A percentile compares a stretch with the other conserved stretches of the same genome.
Evolutionary conservation across 331 rosid species (phyloP).

Genomic region (Malus hybrid): DNA sequence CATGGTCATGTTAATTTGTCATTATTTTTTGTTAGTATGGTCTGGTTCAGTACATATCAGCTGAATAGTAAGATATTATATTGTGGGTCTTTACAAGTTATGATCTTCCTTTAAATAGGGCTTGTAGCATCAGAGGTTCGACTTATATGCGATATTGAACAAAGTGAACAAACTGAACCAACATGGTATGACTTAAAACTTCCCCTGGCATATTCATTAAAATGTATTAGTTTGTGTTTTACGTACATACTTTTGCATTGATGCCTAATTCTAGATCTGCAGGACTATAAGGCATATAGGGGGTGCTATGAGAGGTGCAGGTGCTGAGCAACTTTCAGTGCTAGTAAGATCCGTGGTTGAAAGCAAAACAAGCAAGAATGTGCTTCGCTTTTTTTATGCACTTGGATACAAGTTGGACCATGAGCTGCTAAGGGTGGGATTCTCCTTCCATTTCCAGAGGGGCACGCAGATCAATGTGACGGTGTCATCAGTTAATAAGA

Average conservation of each 20-base stretch:
- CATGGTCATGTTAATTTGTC: neutral
- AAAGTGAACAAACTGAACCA: conserved; percentile 42
- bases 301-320: conserved; percentile 95
- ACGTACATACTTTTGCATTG: neutral
- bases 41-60: neutral
- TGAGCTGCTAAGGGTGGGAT: conserved; percentile 79
- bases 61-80: conserved; percentile 1
- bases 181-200: conserved; percentile 42
- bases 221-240: neutral
- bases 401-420: conserved; percentile 94
- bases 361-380: conserved; percentile 86
- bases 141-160: conserved; percentile 81
- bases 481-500: conserved; percentile 77
- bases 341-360: conserved; percentile 81
- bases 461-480: conserved; percentile 72
- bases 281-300: conserved; percentile 87
- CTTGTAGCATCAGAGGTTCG: conserved; percentile 75
- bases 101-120: conserved; percentile 30
- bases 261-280: neutral
- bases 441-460: conserved; percentile 63
- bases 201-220: neutral
- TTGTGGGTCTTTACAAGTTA: neutral
- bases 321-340: conserved; percentile 90
- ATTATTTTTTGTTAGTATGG: conserved; percentile 1
- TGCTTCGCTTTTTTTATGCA: conserved; percentile 68